Base-by-base conservation (phyloP, 2,329 filamentous ascomycete genomes). In the Blastomyces silverae region DNA sequence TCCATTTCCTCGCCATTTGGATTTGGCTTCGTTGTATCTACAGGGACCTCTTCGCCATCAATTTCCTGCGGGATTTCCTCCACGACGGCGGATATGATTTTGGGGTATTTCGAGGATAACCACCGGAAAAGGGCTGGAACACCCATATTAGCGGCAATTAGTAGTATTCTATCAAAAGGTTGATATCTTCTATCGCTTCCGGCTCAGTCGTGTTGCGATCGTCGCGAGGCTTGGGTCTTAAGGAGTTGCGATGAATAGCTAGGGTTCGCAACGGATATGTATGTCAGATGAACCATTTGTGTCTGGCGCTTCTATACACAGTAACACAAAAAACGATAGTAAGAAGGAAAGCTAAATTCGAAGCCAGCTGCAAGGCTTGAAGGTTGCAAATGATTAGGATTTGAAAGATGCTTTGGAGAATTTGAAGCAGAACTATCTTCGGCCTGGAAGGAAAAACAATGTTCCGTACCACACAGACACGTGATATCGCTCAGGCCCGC, bases 1-100 rank as follows among this genome's bases (percentile, higher is more conserved):
- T 99, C 93, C 73, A 96, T 90, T 77, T 99, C 94, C 79, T 97
- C 93, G 75, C 92, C 92, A 79, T 99, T 99, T 2, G 95, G 95
- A 74, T 99, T 99, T 6, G 91, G 87, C 50, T 85, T 82, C 7
- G 89, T 92, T 13, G 86, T 87, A 75, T 99, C 92, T 67, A 97
- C 86, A 1, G 94, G 94, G 65, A 97, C 88, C 70, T 85, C 83
- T 55, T 88, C 84, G 69, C 92, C 93, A 83, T 96, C 91, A 77
- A 97, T 86, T 69, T 87, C 87, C 64, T 89, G 82, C 11, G 92
- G 89, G 70, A 86, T 83, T 68, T 97, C 91, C 80, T 99, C 94
- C 64, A 92, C 84, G 64, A 99, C 94, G 7, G 89, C 85, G 11
- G 90, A 94, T 69, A 97, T 90, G 75, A 97, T 99, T 81, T 97